Conservation (phyloP, 768 basidiomycete species). For the Cyclocybe aegerita region DNA sequence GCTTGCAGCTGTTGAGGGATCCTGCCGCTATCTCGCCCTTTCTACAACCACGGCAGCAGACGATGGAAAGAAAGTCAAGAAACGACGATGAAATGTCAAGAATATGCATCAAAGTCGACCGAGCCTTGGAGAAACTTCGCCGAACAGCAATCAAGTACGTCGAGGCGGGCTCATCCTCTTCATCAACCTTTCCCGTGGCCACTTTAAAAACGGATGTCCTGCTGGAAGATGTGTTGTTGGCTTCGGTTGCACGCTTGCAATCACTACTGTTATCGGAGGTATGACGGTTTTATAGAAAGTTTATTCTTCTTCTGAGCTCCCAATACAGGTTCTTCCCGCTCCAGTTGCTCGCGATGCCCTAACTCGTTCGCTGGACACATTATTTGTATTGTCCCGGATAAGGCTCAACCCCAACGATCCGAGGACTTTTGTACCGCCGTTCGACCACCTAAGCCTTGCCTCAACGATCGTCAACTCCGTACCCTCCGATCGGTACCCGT, state of each 20-base stretch:
- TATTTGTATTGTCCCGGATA: slow-evolving; percentile 21
- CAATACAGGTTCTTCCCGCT: slow-evolving; percentile 7
- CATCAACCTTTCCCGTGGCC: background rate
- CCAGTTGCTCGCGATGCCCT: slow-evolving; percentile 12
- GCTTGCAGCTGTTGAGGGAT: slow-evolving; percentile 5
- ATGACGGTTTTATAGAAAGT: background rate
- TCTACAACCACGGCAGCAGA: slow-evolving; percentile 5
- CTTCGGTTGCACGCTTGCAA: slow-evolving; percentile 5
- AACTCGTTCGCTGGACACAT: slow-evolving; percentile 22
- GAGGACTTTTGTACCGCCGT: slow-evolving; percentile 37
- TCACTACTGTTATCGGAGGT: slow-evolving; percentile 7
- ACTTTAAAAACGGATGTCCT: background rate
- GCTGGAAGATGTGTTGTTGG: slow-evolving; percentile 9
- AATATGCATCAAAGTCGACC: slow-evolving; percentile 51
- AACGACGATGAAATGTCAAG: slow-evolving; percentile 36
- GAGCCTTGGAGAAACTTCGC: slow-evolving; percentile 60
- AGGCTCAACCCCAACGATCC: slow-evolving; percentile 19
- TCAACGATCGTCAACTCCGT: slow-evolving; percentile 29
- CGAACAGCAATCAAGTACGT: slow-evolving; percentile 47
- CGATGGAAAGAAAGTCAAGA: background rate
- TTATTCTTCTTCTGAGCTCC: background rate
- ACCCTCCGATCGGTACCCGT: slow-evolving; percentile 7
- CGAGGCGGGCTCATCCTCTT: slow-evolving; percentile 28
- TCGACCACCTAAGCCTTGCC: slow-evolving; percentile 48
- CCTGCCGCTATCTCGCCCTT: slow-evolving; percentile 3